phyloP scores from a whole-genome alignment of 1,284 basidiomycete species.

The Coniferiporia sulphurascens region DNA sequence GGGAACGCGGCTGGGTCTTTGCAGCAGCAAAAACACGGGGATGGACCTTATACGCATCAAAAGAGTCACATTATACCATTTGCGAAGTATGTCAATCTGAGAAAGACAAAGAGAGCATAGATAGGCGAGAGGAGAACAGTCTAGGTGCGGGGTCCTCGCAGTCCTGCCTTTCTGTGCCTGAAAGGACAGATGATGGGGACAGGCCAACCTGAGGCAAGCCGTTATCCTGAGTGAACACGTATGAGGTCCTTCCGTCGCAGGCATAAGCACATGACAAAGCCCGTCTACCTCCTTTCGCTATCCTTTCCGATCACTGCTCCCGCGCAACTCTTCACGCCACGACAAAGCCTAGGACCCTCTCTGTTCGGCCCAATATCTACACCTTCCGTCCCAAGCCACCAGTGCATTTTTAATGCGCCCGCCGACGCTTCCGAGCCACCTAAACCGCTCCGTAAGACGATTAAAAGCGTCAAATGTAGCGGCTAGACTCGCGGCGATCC shows the following conservation, averaged over 20 bases:
- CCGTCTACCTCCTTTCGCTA: neutral
- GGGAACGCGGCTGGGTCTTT: slow-evolving; percentile 2
- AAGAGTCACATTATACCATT: neutral
- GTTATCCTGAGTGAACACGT: no score
- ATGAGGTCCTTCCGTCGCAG: no score
- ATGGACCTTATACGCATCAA: neutral
- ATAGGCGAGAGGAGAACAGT: slow-evolving; percentile 1
- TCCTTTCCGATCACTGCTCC: neutral
- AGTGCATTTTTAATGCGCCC: slow-evolving; percentile 10
- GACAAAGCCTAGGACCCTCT: slow-evolving; percentile 1
- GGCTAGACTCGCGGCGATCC: slow-evolving; percentile 14
- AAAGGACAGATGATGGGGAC: slow-evolving; percentile 5
- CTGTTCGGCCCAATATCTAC: slow-evolving; percentile 5
- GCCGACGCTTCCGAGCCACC: slow-evolving; percentile 15
- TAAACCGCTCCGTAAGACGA: neutral
- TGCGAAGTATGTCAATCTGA: neutral
- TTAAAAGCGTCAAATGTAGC: neutral
- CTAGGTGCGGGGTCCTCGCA: slow-evolving; percentile 2
- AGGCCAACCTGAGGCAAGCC: neutral
- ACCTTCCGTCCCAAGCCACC: slow-evolving; percentile 3
- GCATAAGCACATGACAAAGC: no score
- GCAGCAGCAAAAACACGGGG: neutral
- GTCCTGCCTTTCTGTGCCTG: slow-evolving; percentile 4
- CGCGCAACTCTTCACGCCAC: neutral
- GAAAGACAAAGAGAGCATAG: neutral